Evolutionary conservation across 1,284 basidiomycete species (phyloP), one percentile per base, ranked within the genome.

Genomic region (Singerocomus rubriflavus): DNA sequence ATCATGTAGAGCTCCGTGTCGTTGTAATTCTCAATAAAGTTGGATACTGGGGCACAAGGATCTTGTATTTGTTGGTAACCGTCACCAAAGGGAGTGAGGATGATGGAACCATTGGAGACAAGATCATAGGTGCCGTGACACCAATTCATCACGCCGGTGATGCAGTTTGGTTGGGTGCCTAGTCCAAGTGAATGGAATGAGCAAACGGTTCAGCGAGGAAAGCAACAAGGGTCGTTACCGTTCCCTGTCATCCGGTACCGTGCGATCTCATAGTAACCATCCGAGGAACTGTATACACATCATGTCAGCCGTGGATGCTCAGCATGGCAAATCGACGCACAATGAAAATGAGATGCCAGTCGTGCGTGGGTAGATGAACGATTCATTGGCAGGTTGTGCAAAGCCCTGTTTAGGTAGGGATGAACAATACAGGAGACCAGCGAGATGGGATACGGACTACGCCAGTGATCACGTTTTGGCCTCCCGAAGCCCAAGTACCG

Each of bases 51-150:
- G 1, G 86, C 88, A 64, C 94, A 98, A 0, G 91, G 84, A 59
- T 94, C 87, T 74, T 98, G 92, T 42, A 96, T 80, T 73, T 94
- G 92, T 66, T 95, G 91, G 70, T 81, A 91, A 13, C 93, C 93
- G 66, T 97, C 93, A 13, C 75, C 78, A 57, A 89, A 80, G 2
- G 92, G 88, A 2, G 64, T 73, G 62, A 91, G 71, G 35, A 78
- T 65, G 53, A 97, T 83, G 11, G 90, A 91, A 11, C 91, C 91
- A 66, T 96, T 93, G 49, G 72, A 30, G 53, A 81, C 71, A 38
- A 91, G 69, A 1, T 63, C 53, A 69, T 88, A 93, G 29, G 69
- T 82, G 17, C 94, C 94, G 68, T 97, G 94, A 57, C 82, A 82
- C 89, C 90, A 97, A 64, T 82, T 80, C 64, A 96, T 79, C 62